Conservation (phyloP, 768 basidiomycete species). For the Boletus sp. region DNA sequence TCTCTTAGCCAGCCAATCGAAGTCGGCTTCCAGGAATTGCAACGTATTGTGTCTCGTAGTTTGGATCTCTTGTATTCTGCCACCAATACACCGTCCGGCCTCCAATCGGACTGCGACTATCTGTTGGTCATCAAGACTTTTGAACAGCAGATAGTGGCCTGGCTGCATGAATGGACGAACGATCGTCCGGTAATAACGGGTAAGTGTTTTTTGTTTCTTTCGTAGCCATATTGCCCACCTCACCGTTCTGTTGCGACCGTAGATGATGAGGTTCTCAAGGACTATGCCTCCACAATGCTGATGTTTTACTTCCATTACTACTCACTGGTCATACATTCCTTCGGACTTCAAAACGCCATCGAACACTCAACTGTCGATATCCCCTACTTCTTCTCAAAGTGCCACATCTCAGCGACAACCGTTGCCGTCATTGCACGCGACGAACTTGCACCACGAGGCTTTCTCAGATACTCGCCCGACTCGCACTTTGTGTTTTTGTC, state of each 20-base stretch:
- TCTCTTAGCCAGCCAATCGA: not conserved
- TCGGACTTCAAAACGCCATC: conserved; percentile 94
- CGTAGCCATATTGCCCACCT: not conserved
- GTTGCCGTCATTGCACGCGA: conserved; percentile 76
- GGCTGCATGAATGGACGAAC: conserved; percentile 53
- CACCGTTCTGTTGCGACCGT: not conserved
- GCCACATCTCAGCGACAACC: conserved; percentile 67
- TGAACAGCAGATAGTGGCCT: conserved; percentile 69
- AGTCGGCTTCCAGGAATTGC: conserved; percentile 58
- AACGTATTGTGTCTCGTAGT: conserved; percentile 85
- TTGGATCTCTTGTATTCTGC: conserved; percentile 89
- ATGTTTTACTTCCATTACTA: conserved; percentile 85
- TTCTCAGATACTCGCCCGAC: conserved; percentile 82
- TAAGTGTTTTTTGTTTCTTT: conserved; percentile 15
- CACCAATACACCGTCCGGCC: conserved; percentile 73
- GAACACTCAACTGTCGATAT: conserved; percentile 73
- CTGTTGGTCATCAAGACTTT: conserved; percentile 80
- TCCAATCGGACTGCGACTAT: conserved; percentile 85
- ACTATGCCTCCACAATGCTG: conserved; percentile 33
- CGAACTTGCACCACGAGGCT: conserved; percentile 72
- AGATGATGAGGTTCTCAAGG: conserved; percentile 30
- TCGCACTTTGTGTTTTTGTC: conserved; percentile 88
- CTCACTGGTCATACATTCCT: conserved; percentile 88
- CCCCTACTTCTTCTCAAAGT: conserved; percentile 81
- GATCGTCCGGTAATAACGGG: conserved; percentile 15